Evolutionary conservation across 495 filamentous ascomycete genomes (phyloP).

Genomic region (Daldinia grandis): DNA sequence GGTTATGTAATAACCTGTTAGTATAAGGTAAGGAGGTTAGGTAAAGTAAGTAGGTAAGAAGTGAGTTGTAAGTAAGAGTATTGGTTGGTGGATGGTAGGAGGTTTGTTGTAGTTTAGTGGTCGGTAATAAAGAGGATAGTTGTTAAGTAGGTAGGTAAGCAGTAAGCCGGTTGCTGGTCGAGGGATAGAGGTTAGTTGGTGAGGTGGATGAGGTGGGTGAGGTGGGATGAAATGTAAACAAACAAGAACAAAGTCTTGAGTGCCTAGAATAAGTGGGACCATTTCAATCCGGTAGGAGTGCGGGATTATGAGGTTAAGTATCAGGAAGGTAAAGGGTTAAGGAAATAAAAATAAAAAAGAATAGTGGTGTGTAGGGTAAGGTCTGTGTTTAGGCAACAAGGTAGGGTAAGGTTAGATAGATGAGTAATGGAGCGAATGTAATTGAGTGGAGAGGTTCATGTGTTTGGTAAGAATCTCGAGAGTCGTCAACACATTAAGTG

Average conservation of each 20-base stretch:
- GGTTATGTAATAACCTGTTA: no score
- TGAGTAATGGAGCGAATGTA: no score
- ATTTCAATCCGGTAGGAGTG: not conserved
- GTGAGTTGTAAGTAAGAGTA: no score
- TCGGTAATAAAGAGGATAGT: no score
- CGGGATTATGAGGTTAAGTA: not conserved
- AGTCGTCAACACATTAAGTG: not conserved
- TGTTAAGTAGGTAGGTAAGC: no score
- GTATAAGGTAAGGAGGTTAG: not conserved
- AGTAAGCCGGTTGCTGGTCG: no score
- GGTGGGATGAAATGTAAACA: not conserved
- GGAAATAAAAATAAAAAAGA: not conserved
- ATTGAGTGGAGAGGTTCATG: no score
- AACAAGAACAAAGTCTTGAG: not conserved
- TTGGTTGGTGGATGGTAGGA: no score
- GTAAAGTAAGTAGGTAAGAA: not conserved
- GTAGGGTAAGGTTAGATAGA: not conserved
- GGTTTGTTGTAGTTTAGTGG: no score
- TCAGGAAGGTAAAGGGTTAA: not conserved
- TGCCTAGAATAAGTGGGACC: not conserved
- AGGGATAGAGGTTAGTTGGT: no score
- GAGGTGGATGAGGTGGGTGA: no score
- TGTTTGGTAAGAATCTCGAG: no score
- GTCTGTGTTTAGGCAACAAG: not conserved
- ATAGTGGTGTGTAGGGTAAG: not conserved